phyloP scores from a whole-genome alignment of 345 rosid genomes.

The Arabidopsis suecica region DNA sequence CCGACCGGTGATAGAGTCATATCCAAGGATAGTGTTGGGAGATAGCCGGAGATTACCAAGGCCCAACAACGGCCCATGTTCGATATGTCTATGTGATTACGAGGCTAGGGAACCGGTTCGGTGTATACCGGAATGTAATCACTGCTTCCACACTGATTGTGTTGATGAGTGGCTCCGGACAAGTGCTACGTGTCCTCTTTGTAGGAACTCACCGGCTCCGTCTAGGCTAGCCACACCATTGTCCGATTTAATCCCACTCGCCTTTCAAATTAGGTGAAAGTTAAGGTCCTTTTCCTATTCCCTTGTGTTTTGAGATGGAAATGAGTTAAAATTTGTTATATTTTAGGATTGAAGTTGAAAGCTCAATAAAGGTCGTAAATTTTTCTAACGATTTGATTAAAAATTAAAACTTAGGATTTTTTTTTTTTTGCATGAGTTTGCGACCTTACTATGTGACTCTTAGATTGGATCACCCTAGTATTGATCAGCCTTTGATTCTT shows the following conservation, averaged over 20 bases:
- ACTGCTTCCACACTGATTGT: conserved; percentile 75
- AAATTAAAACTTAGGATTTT: background rate
- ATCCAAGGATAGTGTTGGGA: conserved; percentile 65
- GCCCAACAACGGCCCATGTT: conserved; percentile 66
- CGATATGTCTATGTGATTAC: conserved; percentile 73
- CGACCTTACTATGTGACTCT: background rate
- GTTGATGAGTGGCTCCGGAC: conserved; percentile 73
- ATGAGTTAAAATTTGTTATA: background rate
- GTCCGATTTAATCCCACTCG: conserved; percentile 61
- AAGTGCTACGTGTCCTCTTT: conserved; percentile 76
- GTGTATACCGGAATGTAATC: conserved; percentile 73
- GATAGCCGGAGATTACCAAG: conserved; percentile 63
- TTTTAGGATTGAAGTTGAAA: background rate
- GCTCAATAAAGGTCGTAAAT: background rate
- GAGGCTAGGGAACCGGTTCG: conserved; percentile 54
- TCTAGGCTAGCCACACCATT: conserved; percentile 59
- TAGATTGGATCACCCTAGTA: background rate
- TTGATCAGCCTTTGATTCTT: background rate
- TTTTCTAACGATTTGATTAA: background rate
- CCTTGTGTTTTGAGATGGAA: conserved; percentile 10
- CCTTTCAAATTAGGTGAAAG: conserved; percentile 60
- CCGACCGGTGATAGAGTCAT: conserved; percentile 50
- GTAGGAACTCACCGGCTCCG: conserved; percentile 67
- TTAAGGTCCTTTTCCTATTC: background rate
- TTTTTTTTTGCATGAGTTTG: background rate